Percentiles rank a stretch among this genome's conserved stretches.
These are phyloP conservation scores for Xylariaceae sp. DNA, from an alignment of 2,329 filamentous ascomycete species.

Conservation along the genomic window DNA sequence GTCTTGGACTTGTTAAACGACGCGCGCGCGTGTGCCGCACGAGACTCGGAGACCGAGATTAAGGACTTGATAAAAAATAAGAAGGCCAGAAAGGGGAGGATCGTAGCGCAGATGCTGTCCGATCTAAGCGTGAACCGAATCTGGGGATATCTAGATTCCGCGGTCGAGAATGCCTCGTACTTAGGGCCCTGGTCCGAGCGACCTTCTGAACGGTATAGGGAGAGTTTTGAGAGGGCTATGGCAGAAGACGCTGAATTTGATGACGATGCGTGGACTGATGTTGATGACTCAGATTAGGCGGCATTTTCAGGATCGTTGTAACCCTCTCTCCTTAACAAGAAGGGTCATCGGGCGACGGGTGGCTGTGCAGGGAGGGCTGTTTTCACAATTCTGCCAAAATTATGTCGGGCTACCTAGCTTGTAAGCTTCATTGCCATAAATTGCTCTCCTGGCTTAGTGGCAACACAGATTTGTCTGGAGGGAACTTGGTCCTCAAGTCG, in stretches of 20 bases:
- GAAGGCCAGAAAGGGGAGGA: conserved; percentile 5
- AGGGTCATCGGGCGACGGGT: too few species aligned
- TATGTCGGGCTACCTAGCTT: too few species aligned
- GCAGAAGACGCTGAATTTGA: not conserved
- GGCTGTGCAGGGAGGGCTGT: too few species aligned
- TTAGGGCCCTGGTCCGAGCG: conserved; percentile 19
- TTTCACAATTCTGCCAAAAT: too few species aligned
- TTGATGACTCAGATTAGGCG: not conserved
- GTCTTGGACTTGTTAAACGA: conserved; percentile 23
- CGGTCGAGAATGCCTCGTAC: conserved; percentile 22
- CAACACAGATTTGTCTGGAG: too few species aligned
- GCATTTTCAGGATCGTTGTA: not conserved
- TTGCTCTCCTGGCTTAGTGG: too few species aligned
- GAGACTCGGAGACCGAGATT: conserved; percentile 6
- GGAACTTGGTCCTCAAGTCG: too few species aligned
- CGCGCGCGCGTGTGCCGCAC: conserved; percentile 15
- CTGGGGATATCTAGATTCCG: conserved; percentile 22
- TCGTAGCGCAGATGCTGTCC: conserved; percentile 6
- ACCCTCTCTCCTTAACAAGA: not conserved
- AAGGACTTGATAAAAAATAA: not conserved
- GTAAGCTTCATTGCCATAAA: too few species aligned
- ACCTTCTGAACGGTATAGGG: conserved; percentile 5
- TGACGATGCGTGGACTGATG: not conserved
- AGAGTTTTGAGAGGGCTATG: not conserved
- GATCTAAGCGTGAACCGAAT: conserved; percentile 15